Conservation (phyloP, 352 stramenopile genomes). For the Phytophthora niederhauseri region DNA sequence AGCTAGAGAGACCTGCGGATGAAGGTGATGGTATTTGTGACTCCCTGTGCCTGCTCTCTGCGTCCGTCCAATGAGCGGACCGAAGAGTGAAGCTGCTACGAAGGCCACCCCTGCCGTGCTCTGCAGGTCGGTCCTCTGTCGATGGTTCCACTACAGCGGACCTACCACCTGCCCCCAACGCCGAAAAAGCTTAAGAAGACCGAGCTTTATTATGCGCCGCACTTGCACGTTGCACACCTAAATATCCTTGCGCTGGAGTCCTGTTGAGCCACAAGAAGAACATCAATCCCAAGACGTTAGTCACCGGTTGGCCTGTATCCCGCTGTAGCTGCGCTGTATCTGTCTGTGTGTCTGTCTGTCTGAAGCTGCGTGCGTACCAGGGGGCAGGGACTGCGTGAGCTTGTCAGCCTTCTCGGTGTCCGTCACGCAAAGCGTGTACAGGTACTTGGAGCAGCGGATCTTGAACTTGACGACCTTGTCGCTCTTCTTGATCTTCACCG, state of each 20-base stretch:
- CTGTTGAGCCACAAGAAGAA: slow-evolving; percentile 34
- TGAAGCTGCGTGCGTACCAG: slow-evolving; percentile 65
- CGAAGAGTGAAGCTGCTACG: slow-evolving; percentile 23
- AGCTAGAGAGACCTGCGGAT: slow-evolving; percentile 24
- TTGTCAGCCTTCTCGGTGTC: slow-evolving; percentile 99
- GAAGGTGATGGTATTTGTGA: slow-evolving; percentile 44
- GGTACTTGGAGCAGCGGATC: slow-evolving; percentile 99
- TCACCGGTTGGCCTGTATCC: neutral
- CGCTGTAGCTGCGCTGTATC: neutral
- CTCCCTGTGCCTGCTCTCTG: slow-evolving; percentile 10
- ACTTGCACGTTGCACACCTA: slow-evolving; percentile 64
- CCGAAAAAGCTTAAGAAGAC: slow-evolving; percentile 72
- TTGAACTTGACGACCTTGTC: slow-evolving; percentile 99
- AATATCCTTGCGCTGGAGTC: slow-evolving; percentile 93
- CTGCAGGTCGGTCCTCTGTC: slow-evolving; percentile 25
- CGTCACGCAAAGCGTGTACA: slow-evolving; percentile 99
- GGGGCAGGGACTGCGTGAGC: slow-evolving; percentile 98
- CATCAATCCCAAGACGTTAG: slow-evolving; percentile 10
- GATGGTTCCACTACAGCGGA: slow-evolving; percentile 32
- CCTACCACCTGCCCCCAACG: slow-evolving; percentile 34
- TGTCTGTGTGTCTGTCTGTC: neutral
- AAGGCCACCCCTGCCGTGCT: slow-evolving; percentile 30
- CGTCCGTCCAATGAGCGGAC: slow-evolving; percentile 15
- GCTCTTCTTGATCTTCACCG: slow-evolving; percentile 99
- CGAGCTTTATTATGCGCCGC: slow-evolving; percentile 79